Evolutionary conservation across 2,329 filamentous ascomycete species (phyloP).

Genomic region (Epichloe typhina): DNA sequence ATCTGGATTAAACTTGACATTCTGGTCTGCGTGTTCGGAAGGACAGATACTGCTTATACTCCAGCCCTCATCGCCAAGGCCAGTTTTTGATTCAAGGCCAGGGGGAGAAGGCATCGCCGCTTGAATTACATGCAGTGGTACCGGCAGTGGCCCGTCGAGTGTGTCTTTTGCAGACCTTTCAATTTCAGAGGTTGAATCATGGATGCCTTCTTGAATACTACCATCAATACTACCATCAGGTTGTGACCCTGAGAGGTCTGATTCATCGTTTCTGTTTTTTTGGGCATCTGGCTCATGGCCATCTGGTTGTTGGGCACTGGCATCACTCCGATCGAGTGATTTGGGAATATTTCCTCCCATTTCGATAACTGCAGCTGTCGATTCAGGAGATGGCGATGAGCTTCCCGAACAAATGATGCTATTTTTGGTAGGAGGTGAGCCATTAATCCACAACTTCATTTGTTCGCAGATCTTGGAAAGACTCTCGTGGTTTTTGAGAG

Average conservation of each 20-base stretch:
- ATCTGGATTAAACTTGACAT: not conserved
- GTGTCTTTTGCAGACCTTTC: not conserved
- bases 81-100: not conserved
- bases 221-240: not conserved
- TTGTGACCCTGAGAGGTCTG: not conserved
- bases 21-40: not conserved
- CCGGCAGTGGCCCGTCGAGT: not conserved
- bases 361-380: not conserved
- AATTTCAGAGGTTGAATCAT: not conserved
- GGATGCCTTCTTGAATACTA: not conserved
- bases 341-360: not conserved
- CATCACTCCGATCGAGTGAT: not conserved
- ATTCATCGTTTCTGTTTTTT: not conserved
- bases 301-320: not conserved
- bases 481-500: not conserved
- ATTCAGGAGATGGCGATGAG: not conserved
- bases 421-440: not conserved
- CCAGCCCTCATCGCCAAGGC: not conserved
- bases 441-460: slow-evolving; percentile 3
- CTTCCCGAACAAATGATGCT: not conserved
- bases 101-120: not conserved
- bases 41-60: not conserved
- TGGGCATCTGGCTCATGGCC: not conserved
- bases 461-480: slow-evolving; percentile 3
- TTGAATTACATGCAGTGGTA: not conserved